Evolutionary conservation across 192 early-diverging fungal genomes (phyloP), one percentile per base, ranked within the genome.

Genomic region (Paraglomus occultum): DNA sequence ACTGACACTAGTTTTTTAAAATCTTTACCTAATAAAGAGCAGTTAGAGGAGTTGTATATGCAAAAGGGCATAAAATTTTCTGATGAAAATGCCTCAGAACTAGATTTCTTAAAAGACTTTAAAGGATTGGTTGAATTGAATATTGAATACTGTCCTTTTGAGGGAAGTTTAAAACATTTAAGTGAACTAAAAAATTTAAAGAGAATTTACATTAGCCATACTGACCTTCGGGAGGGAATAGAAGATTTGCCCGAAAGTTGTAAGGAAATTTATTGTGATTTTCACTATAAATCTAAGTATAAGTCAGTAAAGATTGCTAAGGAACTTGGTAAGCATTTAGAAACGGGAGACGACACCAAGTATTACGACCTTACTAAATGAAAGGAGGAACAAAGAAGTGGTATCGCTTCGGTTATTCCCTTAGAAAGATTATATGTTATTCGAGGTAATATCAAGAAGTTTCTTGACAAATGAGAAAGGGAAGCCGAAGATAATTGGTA

Each of bases 361-460:
- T 62, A 62, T n/a, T 62, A 62, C 18, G 15, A 62, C 17, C 5
- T 62, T 46, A 12, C n/a, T 11, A 62, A 62, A 62, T 62, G 60
- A 62, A 43, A 20, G 47, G 31, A 62, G 17, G 18, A 62, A 46
- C 40, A 40, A 44, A 62, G 47, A 17, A 62, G 17, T 5, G 12
- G 9, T 5, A 62, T 17, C 17, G 38, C 60, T 45, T 62, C 44
- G 18, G 60, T 62, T 44, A 62, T 62, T 62, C 42, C 60, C n/a
- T 42, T 46, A 42, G 60, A 62, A 62, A 62, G 60, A 46, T n/a
- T 62, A 17, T 62, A n/a, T 44, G 60, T 62, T 22, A 62, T 62
- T 17, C 8, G 60, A 17, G 47, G 40, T 62, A 62, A 62, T 45
- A 43, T 62, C 38, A 62, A 62, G 40, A 43, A 62, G 47, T 62